phyloP scores from a whole-genome alignment of 192 early-diverging fungal species.

The Geosiphon pyriformis region DNA sequence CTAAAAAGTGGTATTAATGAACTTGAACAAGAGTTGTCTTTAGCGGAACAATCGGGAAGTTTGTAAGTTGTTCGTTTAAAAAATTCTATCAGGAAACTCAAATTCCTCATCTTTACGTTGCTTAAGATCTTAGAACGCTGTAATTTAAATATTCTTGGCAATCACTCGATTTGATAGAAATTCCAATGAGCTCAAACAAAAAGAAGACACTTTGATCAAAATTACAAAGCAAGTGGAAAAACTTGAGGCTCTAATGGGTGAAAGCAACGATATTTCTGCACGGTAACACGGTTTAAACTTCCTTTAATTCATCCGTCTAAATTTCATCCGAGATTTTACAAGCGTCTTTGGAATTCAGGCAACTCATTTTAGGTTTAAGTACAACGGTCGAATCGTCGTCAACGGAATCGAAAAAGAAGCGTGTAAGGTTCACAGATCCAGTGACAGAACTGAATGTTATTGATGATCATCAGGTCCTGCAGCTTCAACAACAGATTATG shows the following conservation, averaged over 20 bases:
- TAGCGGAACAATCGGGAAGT: slow-evolving; percentile 49
- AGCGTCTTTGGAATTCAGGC: slow-evolving; percentile 16
- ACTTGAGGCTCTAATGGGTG: slow-evolving; percentile 42
- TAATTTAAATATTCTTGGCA: too few species aligned
- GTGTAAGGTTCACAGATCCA: slow-evolving; percentile 37
- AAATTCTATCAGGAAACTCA: too few species aligned
- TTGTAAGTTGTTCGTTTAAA: slow-evolving; percentile 34
- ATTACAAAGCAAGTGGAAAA: slow-evolving; percentile 59
- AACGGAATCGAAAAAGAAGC: slow-evolving; percentile 31
- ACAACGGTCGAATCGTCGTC: slow-evolving; percentile 26
- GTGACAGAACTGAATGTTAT: slow-evolving; percentile 40
- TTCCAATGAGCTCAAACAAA: slow-evolving; percentile 43
- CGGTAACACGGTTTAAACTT: too few species aligned
- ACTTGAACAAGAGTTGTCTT: slow-evolving; percentile 50
- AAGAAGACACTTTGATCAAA: slow-evolving; percentile 62
- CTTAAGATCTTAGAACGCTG: too few species aligned
- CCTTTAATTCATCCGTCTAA: slow-evolving; percentile 2
- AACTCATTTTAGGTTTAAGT: slow-evolving; percentile 27
- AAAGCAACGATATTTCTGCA: slow-evolving; percentile 39
- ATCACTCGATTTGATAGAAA: slow-evolving; percentile 30
- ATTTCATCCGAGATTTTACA: slow-evolving; percentile 1
- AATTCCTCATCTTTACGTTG: too few species aligned
- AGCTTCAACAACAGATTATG: slow-evolving; percentile 60
- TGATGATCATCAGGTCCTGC: slow-evolving; percentile 47
- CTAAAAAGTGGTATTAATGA: slow-evolving; percentile 47